Evolutionary conservation across 805 yeast genomes (phyloP).

Genomic region (Suhomyces xylopsoci): DNA sequence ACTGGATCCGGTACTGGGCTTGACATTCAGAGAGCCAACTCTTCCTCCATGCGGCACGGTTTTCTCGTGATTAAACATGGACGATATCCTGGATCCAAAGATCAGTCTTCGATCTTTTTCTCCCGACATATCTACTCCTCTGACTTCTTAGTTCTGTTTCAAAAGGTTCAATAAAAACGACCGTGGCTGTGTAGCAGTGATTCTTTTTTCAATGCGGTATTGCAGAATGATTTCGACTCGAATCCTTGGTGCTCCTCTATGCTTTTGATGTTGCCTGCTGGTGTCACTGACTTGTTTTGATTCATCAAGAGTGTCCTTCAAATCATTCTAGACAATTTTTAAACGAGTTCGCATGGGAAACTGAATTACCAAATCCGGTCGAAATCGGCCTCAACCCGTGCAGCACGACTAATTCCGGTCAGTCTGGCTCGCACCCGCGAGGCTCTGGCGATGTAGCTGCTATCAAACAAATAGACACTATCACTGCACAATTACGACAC

Average conservation of each 20-base stretch:
- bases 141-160: background rate
- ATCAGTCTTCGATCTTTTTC: conserved; percentile 16
- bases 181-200: background rate
- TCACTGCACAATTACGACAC: background rate
- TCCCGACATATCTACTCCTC: background rate
- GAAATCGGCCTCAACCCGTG: background rate
- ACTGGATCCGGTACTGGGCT: background rate
- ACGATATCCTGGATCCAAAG: conserved; percentile 30
- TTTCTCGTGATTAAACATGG: conserved; percentile 23
- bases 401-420: background rate
- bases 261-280: background rate
- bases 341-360: background rate
- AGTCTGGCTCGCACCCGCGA: background rate
- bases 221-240: background rate
- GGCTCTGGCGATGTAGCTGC: background rate
- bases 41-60: background rate
- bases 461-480: background rate
- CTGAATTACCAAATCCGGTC: background rate
- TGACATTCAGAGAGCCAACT: background rate
- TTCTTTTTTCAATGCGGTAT: background rate
- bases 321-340: background rate
- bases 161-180: background rate
- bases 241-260: background rate
- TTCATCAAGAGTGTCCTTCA: background rate
- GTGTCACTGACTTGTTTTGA: background rate